Evolutionary conservation across 2,329 filamentous ascomycete genomes (phyloP), one percentile per base, ranked within the genome.

Genomic region (Rhinocladiella similis): DNA sequence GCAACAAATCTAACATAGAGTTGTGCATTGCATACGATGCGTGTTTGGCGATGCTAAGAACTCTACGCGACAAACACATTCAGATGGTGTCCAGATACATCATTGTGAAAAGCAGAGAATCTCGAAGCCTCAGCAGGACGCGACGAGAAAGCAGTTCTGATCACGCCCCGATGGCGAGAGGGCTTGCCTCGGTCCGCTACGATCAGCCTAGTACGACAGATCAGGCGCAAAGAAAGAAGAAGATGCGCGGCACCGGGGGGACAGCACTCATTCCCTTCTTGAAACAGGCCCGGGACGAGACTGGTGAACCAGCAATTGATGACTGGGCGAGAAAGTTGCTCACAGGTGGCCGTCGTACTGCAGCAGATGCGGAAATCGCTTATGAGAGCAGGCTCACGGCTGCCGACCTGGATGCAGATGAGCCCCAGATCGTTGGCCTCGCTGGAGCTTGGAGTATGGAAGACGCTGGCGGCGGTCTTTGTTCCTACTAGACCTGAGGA

Each of bases 51-150:
- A 90, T 91, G 73, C 78, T 97, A 42, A 84, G 85, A 10, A 78
- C 82, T 18, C 87, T 97, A 68, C 87, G 92, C 57, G 92, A 97
- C 73, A 96, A 92, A 72, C 94, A 99, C 72, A 96, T 99, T 66
- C 89, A 91, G 71, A 93, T 99, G 65, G 94, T 99, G 16, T 91
- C 91, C 3, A 88, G 94, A 39, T 99, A 97, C 77, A 96, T 99
- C 72, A 89, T 99, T 67, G 79, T 94, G 63, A 92, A 93, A 43
- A 92, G 90, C 1, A 85, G 89, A 20, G 88, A 93, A 72, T 83
- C 86, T 5, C 81, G 87, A 51, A 84, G 83, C 1, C 77, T 57
- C 25, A 85, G 45, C 83, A 83, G 57, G 43, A 85, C 84, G 29
- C 77, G 79, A 53, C 84, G 79, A 80, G 81, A 54, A 48, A 56